Conservation (phyloP, 805 yeast genomes). For the Saccharomycopsis capsularis region DNA sequence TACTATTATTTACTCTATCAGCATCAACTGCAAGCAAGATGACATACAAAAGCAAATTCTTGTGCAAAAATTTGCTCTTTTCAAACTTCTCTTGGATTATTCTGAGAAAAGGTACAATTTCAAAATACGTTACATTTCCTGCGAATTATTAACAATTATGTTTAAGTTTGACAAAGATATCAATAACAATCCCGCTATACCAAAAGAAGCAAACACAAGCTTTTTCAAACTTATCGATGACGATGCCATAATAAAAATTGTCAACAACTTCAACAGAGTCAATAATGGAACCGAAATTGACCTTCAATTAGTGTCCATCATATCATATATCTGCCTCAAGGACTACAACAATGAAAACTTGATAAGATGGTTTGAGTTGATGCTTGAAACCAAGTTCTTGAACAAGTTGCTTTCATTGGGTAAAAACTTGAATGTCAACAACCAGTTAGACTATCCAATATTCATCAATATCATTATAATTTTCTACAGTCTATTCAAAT, state of each 20-base stretch:
- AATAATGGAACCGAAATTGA: constrained; percentile 19
- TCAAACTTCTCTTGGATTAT: constrained; percentile 10
- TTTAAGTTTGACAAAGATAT: constrained; percentile 54
- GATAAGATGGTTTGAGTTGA: constrained; percentile 31
- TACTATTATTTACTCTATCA: constrained; percentile 17
- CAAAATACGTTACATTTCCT: constrained; percentile 18
- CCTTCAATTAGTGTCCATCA: constrained; percentile 11
- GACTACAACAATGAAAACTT: constrained; percentile 25
- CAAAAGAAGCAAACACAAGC: background rate
- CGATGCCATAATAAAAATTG: constrained; percentile 7
- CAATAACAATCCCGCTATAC: background rate
- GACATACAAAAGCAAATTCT: constrained; percentile 11
- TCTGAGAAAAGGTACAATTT: constrained; percentile 13
- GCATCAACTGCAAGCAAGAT: constrained; percentile 17
- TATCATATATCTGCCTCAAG: constrained; percentile 13
- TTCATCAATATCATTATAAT: constrained; percentile 13
- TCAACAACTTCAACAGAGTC: constrained; percentile 3
- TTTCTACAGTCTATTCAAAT: constrained; percentile 13
- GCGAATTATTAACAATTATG: constrained; percentile 39
- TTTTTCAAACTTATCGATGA: constrained; percentile 13
- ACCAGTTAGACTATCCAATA: constrained; percentile 4
- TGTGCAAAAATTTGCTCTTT: constrained; percentile 10
- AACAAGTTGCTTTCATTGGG: constrained; percentile 10
- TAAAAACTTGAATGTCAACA: constrained; percentile 4
- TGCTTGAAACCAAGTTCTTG: constrained; percentile 17